Evolutionary conservation across 495 filamentous ascomycete genomes (phyloP), one percentile per base, ranked within the genome.

Genomic region (Aspergillus asperescens): DNA sequence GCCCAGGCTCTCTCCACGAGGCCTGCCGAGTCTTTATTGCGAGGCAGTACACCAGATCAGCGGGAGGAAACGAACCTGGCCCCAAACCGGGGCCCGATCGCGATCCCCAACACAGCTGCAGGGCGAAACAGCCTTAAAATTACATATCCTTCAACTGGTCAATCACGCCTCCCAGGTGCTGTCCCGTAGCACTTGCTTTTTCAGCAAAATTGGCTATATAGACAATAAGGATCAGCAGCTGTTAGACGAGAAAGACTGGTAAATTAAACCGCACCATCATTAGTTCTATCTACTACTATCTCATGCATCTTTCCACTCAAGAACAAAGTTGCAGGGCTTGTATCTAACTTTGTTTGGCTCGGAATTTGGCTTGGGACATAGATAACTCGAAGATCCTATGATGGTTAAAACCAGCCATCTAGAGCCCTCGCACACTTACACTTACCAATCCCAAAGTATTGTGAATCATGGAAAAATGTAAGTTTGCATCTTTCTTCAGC

Each of bases 311-410:
- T 61, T 42, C 65, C 65, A 46, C 32, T 48, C 32, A 68, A 24
- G 32, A 62, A 58, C 40, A 66, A 56, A 48, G 63, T 70, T 55
- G 67, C 65, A 58, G 64, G 56, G 54, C 67, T 70, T 35, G 47
- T 63, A 46, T 67, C 54, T 29, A 45, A 62, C 35, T 65, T 56
- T 60, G 62, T 60, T 49, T 62, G 60, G 40, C 48, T 58, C 23
- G 63, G 63, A 10, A 65, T 37, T 51, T 62, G 34, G 34, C 32
- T 55, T 40, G 63, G 63, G 54, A 62, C 48, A 53, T 67, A 60
- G 63, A 50, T 64, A 67, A 47, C 59, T 60, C n/a, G 59, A 55
- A 27, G 54, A 59, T 50, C 49, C 61, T 68, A 47, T 50, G 10
- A n/a, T 45, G 55, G 42, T 52, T 23, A 61, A n/a, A 40, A 40